Evolutionary conservation across 176 grass and related monocot species (phyloP).

Genomic region (Hyparrhenia diplandra): DNA sequence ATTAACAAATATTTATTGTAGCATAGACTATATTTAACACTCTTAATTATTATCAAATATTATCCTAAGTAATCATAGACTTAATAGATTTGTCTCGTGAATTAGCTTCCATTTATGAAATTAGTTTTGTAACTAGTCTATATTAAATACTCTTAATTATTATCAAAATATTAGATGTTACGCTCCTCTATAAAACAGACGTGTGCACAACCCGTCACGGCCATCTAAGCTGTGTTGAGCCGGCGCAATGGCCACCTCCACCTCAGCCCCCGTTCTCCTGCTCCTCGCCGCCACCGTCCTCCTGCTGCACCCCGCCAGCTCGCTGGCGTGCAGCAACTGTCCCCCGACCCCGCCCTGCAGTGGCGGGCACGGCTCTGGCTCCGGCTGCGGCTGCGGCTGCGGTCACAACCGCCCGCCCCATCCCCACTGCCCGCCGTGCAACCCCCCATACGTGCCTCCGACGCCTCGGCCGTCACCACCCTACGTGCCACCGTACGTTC

Average conservation of each 20-base stretch:
- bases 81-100: too few relatives aligned
- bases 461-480: too few relatives aligned
- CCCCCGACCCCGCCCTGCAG: not conserved
- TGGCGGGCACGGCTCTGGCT: not conserved
- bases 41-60: too few relatives aligned
- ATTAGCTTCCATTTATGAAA: too few relatives aligned
- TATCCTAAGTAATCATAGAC: too few relatives aligned
- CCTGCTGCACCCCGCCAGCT: slow-evolving; percentile 13
- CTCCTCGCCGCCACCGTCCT: slow-evolving; percentile 2
- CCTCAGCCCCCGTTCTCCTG: slow-evolving; percentile 4
- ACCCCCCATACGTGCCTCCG: not conserved
- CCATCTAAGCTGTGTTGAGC: not conserved
- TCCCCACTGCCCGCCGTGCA: slow-evolving; percentile 6
- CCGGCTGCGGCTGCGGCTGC: too few relatives aligned
- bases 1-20: too few relatives aligned
- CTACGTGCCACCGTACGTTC: not conserved
- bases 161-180: too few relatives aligned
- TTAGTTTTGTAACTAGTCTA: too few relatives aligned
- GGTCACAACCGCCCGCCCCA: not conserved
- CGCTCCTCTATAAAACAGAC: too few relatives aligned
- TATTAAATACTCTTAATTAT: too few relatives aligned
- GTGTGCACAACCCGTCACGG: not conserved
- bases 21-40: too few relatives aligned
- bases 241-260: slow-evolving; percentile 7
- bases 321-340: slow-evolving; percentile 32